A percentile compares a stretch with the other conserved stretches of the same genome.
phyloP scores from a whole-genome alignment of 352 stramenopile genomes.

The Phytophthora hibernalis region DNA sequence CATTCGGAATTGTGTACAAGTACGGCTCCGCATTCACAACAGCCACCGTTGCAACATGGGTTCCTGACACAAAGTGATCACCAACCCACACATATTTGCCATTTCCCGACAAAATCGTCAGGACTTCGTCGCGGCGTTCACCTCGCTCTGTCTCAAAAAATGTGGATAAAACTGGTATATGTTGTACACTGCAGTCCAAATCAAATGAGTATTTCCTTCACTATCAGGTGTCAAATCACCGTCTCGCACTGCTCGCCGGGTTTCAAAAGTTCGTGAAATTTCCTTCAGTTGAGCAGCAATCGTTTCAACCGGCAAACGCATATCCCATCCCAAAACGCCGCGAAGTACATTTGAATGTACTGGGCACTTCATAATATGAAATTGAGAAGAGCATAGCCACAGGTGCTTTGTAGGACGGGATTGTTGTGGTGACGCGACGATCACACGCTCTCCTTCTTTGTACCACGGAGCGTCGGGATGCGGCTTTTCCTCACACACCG shows the following conservation, averaged over 20 bases:
- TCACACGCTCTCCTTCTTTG: slow-evolving; percentile 36
- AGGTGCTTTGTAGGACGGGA: slow-evolving; percentile 51
- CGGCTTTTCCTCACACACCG: slow-evolving; percentile 49
- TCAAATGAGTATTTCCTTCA: slow-evolving; percentile 41
- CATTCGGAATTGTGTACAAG: slow-evolving; percentile 64
- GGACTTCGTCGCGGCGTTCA: slow-evolving; percentile 33
- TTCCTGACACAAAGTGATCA: slow-evolving; percentile 56
- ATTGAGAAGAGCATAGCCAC: slow-evolving; percentile 72
- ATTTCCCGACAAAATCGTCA: slow-evolving; percentile 47
- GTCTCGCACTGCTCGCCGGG: neutral
- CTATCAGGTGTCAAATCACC: slow-evolving; percentile 1
- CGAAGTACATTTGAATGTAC: slow-evolving; percentile 53
- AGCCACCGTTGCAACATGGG: slow-evolving; percentile 58
- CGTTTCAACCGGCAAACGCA: slow-evolving; percentile 40
- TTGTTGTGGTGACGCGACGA: slow-evolving; percentile 56
- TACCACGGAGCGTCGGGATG: slow-evolving; percentile 51
- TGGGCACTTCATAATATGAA: slow-evolving; percentile 60
- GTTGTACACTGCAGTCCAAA: slow-evolving; percentile 65
- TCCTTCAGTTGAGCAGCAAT: slow-evolving; percentile 62
- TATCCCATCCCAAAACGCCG: slow-evolving; percentile 57
- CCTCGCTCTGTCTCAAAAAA: slow-evolving; percentile 62
- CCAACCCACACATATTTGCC: slow-evolving; percentile 71
- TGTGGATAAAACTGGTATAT: slow-evolving; percentile 62
- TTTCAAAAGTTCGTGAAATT: slow-evolving; percentile 50
- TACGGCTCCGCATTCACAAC: slow-evolving; percentile 72